Conservation (phyloP, 306 rosid genomes). For the Sechiopsis laciniata region DNA sequence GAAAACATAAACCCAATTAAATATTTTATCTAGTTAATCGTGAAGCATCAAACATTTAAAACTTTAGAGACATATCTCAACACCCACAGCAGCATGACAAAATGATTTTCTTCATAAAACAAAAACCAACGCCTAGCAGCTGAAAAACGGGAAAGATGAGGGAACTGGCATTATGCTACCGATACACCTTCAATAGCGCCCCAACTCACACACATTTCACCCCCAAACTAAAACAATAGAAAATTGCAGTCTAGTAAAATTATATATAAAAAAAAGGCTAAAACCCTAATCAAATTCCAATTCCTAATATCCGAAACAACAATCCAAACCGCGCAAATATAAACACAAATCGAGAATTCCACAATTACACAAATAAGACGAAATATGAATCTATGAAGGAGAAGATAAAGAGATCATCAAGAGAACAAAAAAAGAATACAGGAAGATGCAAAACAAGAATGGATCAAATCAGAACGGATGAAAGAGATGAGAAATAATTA, state of each 20-base stretch:
- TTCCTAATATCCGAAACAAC: not conserved
- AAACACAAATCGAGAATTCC: not conserved
- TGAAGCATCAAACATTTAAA: too few relatives aligned
- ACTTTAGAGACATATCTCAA: too few relatives aligned
- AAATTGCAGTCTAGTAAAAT: not conserved
- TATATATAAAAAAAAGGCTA: not conserved
- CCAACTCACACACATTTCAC: not conserved
- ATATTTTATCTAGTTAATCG: too few relatives aligned
- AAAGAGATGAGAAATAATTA: too few relatives aligned
- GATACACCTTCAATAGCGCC: not conserved
- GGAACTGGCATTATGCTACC: not conserved
- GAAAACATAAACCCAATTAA: too few relatives aligned
- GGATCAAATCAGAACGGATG: not conserved
- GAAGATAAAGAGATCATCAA: not conserved
- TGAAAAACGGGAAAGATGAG: not conserved
- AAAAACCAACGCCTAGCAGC: not conserved
- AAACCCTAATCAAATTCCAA: slow-evolving; percentile 14
- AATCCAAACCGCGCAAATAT: not conserved
- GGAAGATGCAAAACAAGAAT: not conserved
- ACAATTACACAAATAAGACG: not conserved
- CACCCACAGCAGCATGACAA: too few relatives aligned
- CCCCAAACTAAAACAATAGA: not conserved
- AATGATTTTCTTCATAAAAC: too few relatives aligned
- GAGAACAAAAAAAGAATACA: not conserved
- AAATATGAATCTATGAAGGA: not conserved